phyloP scores from a whole-genome alignment of 805 yeast species.

The Phaffomyces antillensis region DNA sequence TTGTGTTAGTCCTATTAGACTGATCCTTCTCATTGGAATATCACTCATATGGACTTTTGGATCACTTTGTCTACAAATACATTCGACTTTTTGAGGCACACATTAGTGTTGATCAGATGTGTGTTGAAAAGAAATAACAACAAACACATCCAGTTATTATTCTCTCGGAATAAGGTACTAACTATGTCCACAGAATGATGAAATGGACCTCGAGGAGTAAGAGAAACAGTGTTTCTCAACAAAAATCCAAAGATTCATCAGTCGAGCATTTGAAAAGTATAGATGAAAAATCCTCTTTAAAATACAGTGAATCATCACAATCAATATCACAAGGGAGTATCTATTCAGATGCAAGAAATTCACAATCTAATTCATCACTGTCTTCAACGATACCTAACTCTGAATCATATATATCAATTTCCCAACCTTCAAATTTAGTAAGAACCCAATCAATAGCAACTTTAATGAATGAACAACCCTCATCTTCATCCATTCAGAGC shows the following conservation, averaged over 20 bases:
- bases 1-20: too few relatives aligned
- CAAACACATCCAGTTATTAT: too few relatives aligned
- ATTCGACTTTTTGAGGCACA: too few relatives aligned
- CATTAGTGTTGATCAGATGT: too few relatives aligned
- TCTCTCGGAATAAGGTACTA: background rate
- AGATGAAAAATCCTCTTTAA: background rate
- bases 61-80: too few relatives aligned
- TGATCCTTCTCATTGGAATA: too few relatives aligned
- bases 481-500: background rate
- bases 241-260: conserved; percentile 1
- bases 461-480: conserved; percentile 2
- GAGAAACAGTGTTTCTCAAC: conserved; percentile 18
- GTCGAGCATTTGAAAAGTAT: conserved; percentile 1
- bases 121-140: too few relatives aligned
- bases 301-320: background rate
- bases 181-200: conserved; percentile 14
- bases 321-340: background rate
- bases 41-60: too few relatives aligned
- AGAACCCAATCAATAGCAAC: conserved; percentile 6
- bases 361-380: conserved; percentile 1
- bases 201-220: conserved; percentile 24
- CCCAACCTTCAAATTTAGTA: background rate
- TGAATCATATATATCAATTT: conserved; percentile 2
- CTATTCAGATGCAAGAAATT: background rate
- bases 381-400: conserved; percentile 2